Evolutionary conservation across 306 rosid genomes (phyloP).

Genomic region (Dryas drummondii): DNA sequence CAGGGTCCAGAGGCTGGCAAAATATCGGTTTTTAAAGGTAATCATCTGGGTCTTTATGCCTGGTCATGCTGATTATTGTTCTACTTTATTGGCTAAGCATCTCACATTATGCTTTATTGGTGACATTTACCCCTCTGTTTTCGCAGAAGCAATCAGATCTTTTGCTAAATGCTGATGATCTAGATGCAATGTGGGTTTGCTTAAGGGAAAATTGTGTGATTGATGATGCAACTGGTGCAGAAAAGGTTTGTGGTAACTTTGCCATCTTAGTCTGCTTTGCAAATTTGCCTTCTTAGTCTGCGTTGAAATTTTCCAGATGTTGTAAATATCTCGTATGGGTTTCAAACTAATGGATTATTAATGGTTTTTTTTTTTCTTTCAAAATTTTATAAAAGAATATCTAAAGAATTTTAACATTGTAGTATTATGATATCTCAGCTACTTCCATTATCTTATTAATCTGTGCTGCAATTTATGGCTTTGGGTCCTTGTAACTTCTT

Average conservation of each 20-base stretch:
- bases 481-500: background rate
- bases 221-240: conserved; percentile 98
- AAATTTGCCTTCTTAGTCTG: conserved; percentile 7
- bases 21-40: conserved; percentile 85
- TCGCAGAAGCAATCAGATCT: conserved; percentile 97
- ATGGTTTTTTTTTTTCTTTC: background rate
- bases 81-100: conserved; percentile 19
- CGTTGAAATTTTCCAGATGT: background rate
- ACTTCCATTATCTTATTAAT: background rate
- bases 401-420: background rate
- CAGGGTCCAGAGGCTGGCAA: conserved; percentile 93
- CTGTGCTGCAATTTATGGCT: background rate
- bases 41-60: conserved; percentile 8
- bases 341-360: background rate
- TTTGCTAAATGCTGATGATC: conserved; percentile 93
- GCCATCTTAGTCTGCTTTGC: conserved; percentile 17
- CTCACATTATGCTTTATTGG: conserved; percentile 19
- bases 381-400: background rate
- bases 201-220: conserved; percentile 96
- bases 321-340: background rate
- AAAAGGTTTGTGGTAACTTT: conserved; percentile 59
- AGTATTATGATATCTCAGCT: conserved; percentile 1
- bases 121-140: conserved; percentile 28
- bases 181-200: conserved; percentile 99
- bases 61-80: conserved; percentile 11